Evolutionary conservation across 495 filamentous ascomycete genomes (phyloP).

Genomic region (Cladorrhinum samala): DNA sequence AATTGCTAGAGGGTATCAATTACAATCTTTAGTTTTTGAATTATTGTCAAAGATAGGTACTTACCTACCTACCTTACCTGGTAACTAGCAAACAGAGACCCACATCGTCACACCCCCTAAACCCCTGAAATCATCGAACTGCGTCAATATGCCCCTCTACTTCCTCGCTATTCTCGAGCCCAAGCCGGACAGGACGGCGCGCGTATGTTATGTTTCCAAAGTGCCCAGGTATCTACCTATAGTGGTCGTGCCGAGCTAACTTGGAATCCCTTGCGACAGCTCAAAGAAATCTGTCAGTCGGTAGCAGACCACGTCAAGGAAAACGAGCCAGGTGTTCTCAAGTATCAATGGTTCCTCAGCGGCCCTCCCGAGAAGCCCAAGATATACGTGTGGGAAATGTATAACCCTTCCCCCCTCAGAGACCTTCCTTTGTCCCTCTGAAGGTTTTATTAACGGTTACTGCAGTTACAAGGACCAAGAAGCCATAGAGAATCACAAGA

Average conservation of each 20-base stretch:
- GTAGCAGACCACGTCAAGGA: slow-evolving; percentile 14
- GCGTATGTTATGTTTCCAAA: slow-evolving; percentile 9
- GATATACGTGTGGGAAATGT: slow-evolving; percentile 21
- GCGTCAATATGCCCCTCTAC: slow-evolving; percentile 15
- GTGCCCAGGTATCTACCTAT: no score
- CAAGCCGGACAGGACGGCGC: slow-evolving; percentile 19
- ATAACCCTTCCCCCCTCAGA: no score
- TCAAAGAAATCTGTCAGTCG: slow-evolving; percentile 16
- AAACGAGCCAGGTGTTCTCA: slow-evolving; percentile 19
- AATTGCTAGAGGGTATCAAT: no score
- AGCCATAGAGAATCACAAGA: slow-evolving; percentile 17
- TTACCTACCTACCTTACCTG: no score
- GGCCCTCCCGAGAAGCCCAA: slow-evolving; percentile 12
- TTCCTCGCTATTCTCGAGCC: slow-evolving; percentile 18
- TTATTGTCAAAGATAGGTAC: no score
- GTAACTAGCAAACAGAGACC: no score
- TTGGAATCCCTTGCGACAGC: slow-evolving; percentile 3
- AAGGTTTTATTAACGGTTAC: not conserved
- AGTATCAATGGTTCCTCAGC: slow-evolving; percentile 23
- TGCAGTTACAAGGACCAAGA: slow-evolving; percentile 14
- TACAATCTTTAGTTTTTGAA: no score
- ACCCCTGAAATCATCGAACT: not conserved
- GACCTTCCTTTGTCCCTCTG: no score
- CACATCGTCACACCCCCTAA: no score
- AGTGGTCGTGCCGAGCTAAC: not conserved